Evolutionary conservation across 257 asterid species (phyloP).

Genomic region (Plantago elongata): DNA sequence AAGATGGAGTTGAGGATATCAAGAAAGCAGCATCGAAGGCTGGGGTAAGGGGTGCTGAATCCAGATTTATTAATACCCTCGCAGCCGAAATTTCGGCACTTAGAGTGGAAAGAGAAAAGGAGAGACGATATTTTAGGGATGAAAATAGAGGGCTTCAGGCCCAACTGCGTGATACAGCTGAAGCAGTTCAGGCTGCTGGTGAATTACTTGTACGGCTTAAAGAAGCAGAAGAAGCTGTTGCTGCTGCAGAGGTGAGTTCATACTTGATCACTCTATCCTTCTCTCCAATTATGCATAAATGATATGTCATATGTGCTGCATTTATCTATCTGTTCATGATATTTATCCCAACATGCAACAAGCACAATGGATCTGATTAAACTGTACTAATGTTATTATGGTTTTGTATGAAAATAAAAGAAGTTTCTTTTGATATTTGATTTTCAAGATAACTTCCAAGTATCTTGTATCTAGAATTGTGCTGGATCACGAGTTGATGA

Average conservation of each 20-base stretch:
- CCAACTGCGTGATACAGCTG: constrained; percentile 94
- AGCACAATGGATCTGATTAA: not conserved
- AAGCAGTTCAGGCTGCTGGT: constrained; percentile 99
- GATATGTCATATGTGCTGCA: too few species aligned
- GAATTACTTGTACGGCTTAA: constrained; percentile 92
- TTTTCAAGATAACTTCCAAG: too few species aligned
- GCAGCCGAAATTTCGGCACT: constrained; percentile 82
- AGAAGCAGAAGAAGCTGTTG: constrained; percentile 83
- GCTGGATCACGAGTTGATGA: too few species aligned
- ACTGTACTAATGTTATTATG: too few species aligned
- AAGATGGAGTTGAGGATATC: constrained; percentile 84
- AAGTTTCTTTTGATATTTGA: too few species aligned
- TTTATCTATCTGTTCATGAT: constrained; percentile 9
- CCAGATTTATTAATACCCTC: constrained; percentile 82
- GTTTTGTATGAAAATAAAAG: too few species aligned
- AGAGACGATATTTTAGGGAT: constrained; percentile 70
- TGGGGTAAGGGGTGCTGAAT: constrained; percentile 90
- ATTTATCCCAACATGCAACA: not conserved
- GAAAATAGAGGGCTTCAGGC: constrained; percentile 90
- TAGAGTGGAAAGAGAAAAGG: constrained; percentile 82
- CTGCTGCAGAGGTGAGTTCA: constrained; percentile 73
- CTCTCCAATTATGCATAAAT: not conserved
- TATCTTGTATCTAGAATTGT: too few species aligned
- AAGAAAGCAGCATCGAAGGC: constrained; percentile 95
- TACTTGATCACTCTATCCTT: constrained; percentile 9